Evolutionary conservation across 2,329 filamentous ascomycete genomes (phyloP), one percentile per base, ranked within the genome.

Genomic region (Sarocladiaceae sp.): DNA sequence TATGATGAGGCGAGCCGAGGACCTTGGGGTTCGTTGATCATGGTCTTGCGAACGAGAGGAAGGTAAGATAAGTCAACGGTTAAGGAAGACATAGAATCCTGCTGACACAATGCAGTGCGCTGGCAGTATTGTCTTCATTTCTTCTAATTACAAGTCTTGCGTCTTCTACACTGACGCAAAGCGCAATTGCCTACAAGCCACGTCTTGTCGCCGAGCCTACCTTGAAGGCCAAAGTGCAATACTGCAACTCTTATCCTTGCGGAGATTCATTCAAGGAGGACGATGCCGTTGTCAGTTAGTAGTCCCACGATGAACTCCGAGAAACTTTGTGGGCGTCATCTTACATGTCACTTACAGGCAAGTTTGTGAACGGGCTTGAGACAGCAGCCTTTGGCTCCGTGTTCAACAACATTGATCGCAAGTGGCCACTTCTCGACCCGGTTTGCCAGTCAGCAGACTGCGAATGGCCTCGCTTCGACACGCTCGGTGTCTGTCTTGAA

Each of bases 1-100:
- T 51, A 50, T 40, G 51, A 53, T 20, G 39, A 53, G 16, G 51
- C 51, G 3, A 52, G 50, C 15, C 42, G 51, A 26, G 51, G 51
- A 11, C 49, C 50, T 10, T 50, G 50, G 49, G 51, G 51, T 1
- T 47, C 44, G 34, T 35, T 53, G 18, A 43, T 23, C 27, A 24
- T 53, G 20, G 13, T 52, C 1, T 15, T 46, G 2, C n/a, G 27
- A 13, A 33, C 35, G 19, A 16, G 37, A 20, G 45, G 40, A 12
- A 46, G 34, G 45, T 46, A 18, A 35, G 45, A 27, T 7, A 20
- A 3, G 6, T 1, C 26, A 19, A n/a, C n/a, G n/a, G n/a, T n/a
- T n/a, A n/a, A n/a, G n/a, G n/a, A n/a, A n/a, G n/a, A n/a, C n/a
- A n/a, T n/a, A n/a, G n/a, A n/a, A n/a, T n/a, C n/a, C n/a, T n/a